phyloP scores from a whole-genome alignment of 192 early-diverging fungal genomes.

The Backusella tarrabulga region DNA sequence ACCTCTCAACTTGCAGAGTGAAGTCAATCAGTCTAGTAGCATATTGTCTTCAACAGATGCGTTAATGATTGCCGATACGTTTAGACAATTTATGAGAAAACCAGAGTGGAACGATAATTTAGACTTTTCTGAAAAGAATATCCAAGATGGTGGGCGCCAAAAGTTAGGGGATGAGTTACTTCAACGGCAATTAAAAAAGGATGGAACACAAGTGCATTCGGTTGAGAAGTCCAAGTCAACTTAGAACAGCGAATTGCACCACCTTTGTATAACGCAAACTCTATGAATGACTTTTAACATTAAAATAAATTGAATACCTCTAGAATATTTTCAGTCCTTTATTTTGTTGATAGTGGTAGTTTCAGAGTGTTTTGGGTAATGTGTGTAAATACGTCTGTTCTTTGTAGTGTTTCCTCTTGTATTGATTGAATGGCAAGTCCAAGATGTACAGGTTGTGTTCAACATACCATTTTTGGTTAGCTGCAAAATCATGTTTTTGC shows the following conservation, averaged over 20 bases:
- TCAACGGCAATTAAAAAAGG: slow-evolving; percentile 3
- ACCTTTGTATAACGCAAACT: background rate
- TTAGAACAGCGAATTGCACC: background rate
- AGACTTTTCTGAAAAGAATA: background rate
- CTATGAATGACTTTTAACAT: background rate
- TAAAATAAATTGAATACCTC: background rate
- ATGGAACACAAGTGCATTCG: slow-evolving; percentile 10
- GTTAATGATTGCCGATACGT: slow-evolving; percentile 39
- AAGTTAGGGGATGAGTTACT: slow-evolving; percentile 3
- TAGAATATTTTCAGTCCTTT: background rate
- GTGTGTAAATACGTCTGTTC: background rate
- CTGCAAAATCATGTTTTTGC: background rate
- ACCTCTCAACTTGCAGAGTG: background rate
- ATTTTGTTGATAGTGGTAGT: background rate
- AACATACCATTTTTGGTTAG: slow-evolving; percentile 1
- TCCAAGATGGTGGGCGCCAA: background rate
- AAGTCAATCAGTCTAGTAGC: slow-evolving; percentile 19
- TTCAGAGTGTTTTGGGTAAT: background rate
- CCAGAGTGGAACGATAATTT: slow-evolving; percentile 34
- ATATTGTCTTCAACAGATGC: slow-evolving; percentile 37
- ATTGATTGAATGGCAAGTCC: background rate
- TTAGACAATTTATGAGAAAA: slow-evolving; percentile 40
- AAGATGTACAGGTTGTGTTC: background rate
- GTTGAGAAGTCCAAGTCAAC: background rate
- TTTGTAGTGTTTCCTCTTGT: background rate